Conservation (phyloP, 495 filamentous ascomycete species). For the Talaromyces nanjingensis region DNA sequence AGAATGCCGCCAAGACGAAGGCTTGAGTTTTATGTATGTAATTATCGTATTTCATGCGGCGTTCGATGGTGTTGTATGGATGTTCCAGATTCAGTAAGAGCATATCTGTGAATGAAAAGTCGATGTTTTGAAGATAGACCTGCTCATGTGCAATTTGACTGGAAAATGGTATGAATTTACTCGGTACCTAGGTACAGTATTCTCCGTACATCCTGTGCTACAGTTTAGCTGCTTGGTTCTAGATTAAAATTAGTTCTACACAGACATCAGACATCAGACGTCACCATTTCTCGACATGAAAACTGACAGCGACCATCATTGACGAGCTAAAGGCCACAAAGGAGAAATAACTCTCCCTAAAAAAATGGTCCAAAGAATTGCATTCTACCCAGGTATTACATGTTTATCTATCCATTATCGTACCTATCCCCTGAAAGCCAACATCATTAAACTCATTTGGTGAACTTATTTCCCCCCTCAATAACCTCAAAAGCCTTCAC, state of each 20-base stretch:
- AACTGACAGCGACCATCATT: too few species aligned
- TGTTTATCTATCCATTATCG: too few species aligned
- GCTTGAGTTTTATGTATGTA: constrained; percentile 4
- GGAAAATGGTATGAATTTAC: too few species aligned
- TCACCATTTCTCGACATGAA: too few species aligned
- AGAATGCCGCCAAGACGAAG: constrained; percentile 46
- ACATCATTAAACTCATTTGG: not conserved
- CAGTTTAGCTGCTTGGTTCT: too few species aligned
- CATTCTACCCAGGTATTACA: not conserved
- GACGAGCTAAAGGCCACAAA: too few species aligned
- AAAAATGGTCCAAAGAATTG: not conserved
- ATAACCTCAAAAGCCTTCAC: constrained; percentile 25
- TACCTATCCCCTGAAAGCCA: too few species aligned
- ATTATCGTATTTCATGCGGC: not conserved
- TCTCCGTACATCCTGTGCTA: too few species aligned
- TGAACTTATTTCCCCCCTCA: constrained; percentile 14
- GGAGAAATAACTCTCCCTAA: too few species aligned
- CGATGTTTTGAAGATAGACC: not conserved
- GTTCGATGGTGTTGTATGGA: constrained; percentile 1
- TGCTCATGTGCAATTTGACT: not conserved
- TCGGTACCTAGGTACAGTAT: too few species aligned
- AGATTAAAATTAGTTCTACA: too few species aligned
- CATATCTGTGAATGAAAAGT: not conserved
- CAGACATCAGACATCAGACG: too few species aligned
- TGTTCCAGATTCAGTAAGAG: not conserved